Conservation (phyloP, 805 yeast species). For the Myxozyma mucilagina region DNA sequence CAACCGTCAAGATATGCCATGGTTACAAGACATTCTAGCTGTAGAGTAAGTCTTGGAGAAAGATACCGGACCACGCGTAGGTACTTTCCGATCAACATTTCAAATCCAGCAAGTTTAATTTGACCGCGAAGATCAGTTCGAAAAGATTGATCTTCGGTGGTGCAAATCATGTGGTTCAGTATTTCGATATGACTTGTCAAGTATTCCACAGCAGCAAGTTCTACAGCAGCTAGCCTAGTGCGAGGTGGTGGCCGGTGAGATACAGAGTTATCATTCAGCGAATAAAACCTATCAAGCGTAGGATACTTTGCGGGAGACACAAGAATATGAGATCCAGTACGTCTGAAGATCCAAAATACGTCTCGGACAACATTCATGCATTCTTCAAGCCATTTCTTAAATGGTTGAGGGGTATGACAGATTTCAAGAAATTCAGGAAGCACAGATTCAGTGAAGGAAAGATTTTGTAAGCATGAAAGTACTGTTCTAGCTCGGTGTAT, state of each 20-base stretch:
- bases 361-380: conserved; percentile 18
- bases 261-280: not conserved
- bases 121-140: conserved; percentile 8
- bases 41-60: not conserved
- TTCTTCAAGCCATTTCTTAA: conserved; percentile 21
- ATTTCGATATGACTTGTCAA: conserved; percentile 26
- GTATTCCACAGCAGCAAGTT: conserved; percentile 23
- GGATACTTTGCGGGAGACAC: not conserved
- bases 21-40: conserved; percentile 12
- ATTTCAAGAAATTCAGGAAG: conserved; percentile 18
- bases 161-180: conserved; percentile 11
- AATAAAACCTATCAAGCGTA: not conserved
- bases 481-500: not conserved
- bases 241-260: not conserved
- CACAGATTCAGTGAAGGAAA: not conserved
- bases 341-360: conserved; percentile 23
- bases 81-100: conserved; percentile 11
- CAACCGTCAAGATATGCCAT: conserved; percentile 19
- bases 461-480: conserved; percentile 18
- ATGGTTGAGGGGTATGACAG: conserved; percentile 20
- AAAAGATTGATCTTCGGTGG: not conserved
- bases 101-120: conserved; percentile 21
- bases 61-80: conserved; percentile 4
- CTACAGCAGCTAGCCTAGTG: conserved; percentile 1
- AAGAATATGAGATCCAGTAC: conserved; percentile 1